These are phyloP conservation scores for Luzula sylvatica DNA, from an alignment of 176 grass and related monocot genomes.

Conservation along the genomic window DNA sequence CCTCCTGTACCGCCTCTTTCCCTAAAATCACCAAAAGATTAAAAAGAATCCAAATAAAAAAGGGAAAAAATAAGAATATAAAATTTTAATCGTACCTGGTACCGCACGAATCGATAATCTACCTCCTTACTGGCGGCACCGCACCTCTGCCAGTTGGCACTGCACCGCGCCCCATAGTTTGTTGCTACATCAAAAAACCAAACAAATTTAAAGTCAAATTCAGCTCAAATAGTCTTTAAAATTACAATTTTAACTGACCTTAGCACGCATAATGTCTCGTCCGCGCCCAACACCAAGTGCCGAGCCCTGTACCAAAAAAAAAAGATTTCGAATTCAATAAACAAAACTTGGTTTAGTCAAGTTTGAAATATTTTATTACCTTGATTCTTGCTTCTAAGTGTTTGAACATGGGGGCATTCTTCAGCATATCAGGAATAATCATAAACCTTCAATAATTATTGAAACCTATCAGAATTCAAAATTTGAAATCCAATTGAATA, in stretches of 20 bases:
- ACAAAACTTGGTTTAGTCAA: not conserved
- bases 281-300: slow-evolving; percentile 47
- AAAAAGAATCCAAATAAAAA: no score
- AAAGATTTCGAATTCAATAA: not conserved
- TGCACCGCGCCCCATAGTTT: slow-evolving; percentile 30
- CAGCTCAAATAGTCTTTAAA: no score
- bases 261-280: slow-evolving; percentile 47
- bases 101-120: no score
- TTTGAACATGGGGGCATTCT: slow-evolving; percentile 58
- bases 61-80: no score
- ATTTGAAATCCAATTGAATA: not conserved
- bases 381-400: slow-evolving; percentile 43
- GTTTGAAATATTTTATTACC: slow-evolving; percentile 17
- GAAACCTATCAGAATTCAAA: not conserved
- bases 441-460: slow-evolving; percentile 36
- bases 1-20: no score
- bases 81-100: no score
- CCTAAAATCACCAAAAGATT: no score
- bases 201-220: no score
- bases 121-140: slow-evolving; percentile 32
- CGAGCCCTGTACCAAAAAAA: slow-evolving; percentile 35
- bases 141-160: slow-evolving; percentile 17
- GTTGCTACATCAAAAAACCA: slow-evolving; percentile 11
- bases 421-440: slow-evolving; percentile 51
- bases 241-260: slow-evolving; percentile 26